Evolutionary conservation across 2,329 filamentous ascomycete species (phyloP), one percentile per base, ranked within the genome.

Genomic region (Tolypocladium inflatum): DNA sequence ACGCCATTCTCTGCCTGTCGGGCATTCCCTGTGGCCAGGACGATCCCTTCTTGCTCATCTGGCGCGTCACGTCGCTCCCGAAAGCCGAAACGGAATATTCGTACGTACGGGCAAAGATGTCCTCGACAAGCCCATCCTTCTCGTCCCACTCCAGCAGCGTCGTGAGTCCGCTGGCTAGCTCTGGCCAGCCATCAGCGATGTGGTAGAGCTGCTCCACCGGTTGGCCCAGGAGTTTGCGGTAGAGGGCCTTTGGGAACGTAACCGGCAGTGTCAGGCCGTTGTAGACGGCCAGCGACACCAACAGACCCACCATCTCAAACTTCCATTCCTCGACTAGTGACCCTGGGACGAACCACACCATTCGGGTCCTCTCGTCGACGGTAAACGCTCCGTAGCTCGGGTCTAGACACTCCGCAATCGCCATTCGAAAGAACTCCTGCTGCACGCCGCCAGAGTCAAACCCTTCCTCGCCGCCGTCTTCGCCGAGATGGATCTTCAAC

Each of bases 401-500:
- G 64, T 90, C 80, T 52, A 97, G 80, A 4, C 89, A 89, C 67
- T 96, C 87, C 1, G 84, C 84, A 64, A 97, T 86, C 21, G 90
- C 85, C 35, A 97, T 74, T 19, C 91, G 85, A 74, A 99, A 97
- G 70, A 96, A 97, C 63, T 99, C 94, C 69, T 96, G 92, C 65
- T 97, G 93, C 1, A 99, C 92, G 62, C 94, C 94, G 50, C 94
- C 94, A 54, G 93, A 91, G 70, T 99, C 94, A 39, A 95, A 84
- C 0, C 94, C 94, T 69, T 95, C 87, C 71, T 97, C 94, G 37
- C 91, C 90, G 56, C 80, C 79, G 39, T 90, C 86, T 68, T 91
- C 88, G 4, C 91, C 91, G 58, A 97, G 83, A 55, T 90, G 87
- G 10, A 99, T 87, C 66, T 96, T 96, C 39, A 99, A 75, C 1